phyloP scores from a whole-genome alignment of 2,329 filamentous ascomycete genomes.

The Stemphylium beticola region DNA sequence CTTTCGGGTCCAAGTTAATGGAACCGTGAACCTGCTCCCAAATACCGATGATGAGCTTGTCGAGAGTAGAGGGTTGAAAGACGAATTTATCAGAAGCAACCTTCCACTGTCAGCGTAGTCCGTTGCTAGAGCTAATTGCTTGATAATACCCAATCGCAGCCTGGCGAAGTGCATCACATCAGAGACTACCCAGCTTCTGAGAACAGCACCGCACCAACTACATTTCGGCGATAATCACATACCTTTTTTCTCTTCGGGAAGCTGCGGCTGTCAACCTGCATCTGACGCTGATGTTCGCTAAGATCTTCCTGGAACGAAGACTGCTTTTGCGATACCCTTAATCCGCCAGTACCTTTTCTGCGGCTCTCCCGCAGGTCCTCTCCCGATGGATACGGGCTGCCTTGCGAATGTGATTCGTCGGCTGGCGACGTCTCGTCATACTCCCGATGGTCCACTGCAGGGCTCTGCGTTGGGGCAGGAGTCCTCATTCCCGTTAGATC shows the following conservation, averaged over 20 bases:
- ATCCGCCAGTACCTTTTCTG: conserved; percentile 37
- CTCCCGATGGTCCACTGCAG: conserved; percentile 17
- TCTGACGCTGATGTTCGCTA: conserved; percentile 42
- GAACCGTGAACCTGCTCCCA: conserved; percentile 58
- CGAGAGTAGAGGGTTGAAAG: conserved; percentile 55
- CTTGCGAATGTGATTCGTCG: conserved; percentile 11
- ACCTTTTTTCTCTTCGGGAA: conserved; percentile 44
- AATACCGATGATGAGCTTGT: conserved; percentile 58
- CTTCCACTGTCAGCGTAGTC: not conserved
- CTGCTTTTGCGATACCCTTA: conserved; percentile 36
- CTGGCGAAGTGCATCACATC: not conserved
- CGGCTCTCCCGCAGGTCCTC: conserved; percentile 12
- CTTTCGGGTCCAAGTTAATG: conserved; percentile 51
- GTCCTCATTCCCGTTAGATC: conserved; percentile 35
- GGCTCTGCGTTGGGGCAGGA: conserved; percentile 31
- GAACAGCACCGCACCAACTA: not conserved
- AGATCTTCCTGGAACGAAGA: conserved; percentile 34
- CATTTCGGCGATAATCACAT: not conserved
- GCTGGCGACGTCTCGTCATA: conserved; percentile 8
- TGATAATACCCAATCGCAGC: not conserved
- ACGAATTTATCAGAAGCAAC: conserved; percentile 46
- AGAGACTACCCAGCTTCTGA: not conserved
- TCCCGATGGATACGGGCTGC: not conserved
- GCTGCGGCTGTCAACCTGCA: conserved; percentile 40
- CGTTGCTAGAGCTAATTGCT: not conserved